These are phyloP conservation scores for Aotearoamyces nothofagi DNA, from an alignment of 2,329 filamentous ascomycete genomes.

Conservation along the genomic window DNA sequence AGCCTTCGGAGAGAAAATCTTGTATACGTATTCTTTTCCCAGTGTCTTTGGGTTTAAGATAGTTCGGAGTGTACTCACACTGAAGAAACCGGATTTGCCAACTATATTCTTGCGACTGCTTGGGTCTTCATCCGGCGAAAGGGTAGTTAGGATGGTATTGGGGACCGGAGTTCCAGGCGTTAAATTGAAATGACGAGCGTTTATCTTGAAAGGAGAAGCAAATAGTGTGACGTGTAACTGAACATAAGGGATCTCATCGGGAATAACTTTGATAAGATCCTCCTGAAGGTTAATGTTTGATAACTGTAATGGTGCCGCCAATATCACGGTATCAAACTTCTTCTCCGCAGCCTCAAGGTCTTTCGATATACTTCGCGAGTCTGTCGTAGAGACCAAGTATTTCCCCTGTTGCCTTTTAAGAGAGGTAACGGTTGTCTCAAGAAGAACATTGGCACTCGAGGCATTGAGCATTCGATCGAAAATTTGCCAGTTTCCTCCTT, in stretches of 20 bases:
- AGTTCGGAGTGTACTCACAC: conserved; percentile 57
- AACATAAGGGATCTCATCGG: conserved; percentile 75
- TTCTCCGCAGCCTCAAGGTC: conserved; percentile 7
- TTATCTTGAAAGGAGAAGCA: conserved; percentile 59
- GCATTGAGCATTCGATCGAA: conserved; percentile 66
- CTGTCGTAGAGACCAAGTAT: conserved; percentile 27
- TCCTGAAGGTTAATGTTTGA: conserved; percentile 50
- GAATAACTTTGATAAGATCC: conserved; percentile 49
- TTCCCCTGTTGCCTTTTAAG: conserved; percentile 36
- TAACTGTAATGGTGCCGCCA: conserved; percentile 76
- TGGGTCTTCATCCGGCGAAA: conserved; percentile 38
- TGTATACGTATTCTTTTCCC: conserved; percentile 42
- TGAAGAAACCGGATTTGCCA: conserved; percentile 70
- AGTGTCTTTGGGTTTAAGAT: conserved; percentile 43
- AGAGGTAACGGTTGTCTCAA: conserved; percentile 52
- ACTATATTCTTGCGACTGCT: conserved; percentile 37
- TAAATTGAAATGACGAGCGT: conserved; percentile 57
- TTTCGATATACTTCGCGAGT: conserved; percentile 2
- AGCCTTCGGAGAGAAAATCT: conserved; percentile 44
- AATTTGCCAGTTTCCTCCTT: conserved; percentile 87
- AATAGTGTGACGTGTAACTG: conserved; percentile 83
- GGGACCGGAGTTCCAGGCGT: conserved; percentile 43
- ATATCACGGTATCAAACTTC: conserved; percentile 63
- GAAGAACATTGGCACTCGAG: conserved; percentile 42
- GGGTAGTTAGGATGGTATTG: conserved; percentile 67